Conservation (phyloP, 2,329 filamentous ascomycete species). For the Colletotrichum navitas region DNA sequence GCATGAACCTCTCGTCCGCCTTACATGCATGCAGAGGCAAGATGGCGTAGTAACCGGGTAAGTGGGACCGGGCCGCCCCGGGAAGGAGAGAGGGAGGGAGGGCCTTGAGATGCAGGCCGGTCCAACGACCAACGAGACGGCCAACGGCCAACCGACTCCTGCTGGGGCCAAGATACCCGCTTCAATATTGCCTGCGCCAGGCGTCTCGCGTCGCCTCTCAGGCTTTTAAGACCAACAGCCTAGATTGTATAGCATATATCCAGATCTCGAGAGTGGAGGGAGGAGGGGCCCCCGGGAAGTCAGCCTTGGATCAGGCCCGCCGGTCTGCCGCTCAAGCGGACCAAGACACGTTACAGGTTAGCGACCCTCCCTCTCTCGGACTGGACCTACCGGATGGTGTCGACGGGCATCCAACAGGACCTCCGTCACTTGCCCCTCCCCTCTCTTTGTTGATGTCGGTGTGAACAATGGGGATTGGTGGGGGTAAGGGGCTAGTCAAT, state of each 20-base stretch:
- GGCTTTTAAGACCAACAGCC: background rate
- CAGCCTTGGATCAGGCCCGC: background rate
- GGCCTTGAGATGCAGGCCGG: background rate
- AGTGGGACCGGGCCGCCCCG: constrained; percentile 3
- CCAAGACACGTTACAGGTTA: background rate
- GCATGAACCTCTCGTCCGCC: background rate
- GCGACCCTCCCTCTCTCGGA: background rate
- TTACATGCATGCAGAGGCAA: background rate
- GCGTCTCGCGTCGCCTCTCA: background rate
- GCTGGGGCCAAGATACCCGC: background rate
- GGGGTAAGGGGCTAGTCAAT: background rate
- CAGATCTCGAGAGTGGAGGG: background rate
- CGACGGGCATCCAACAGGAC: background rate
- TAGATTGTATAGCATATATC: background rate
- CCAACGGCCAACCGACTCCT: background rate
- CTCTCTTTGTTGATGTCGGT: background rate
- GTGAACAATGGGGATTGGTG: background rate
- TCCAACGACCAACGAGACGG: constrained; percentile 4
- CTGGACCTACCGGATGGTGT: background rate
- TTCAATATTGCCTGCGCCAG: background rate
- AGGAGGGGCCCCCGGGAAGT: background rate
- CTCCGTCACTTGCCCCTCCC: background rate
- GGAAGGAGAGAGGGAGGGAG: background rate
- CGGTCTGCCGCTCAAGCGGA: background rate
- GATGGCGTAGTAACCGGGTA: background rate